phyloP scores from a whole-genome alignment of 176 grass and related monocot genomes.

The Oryza punctata region DNA sequence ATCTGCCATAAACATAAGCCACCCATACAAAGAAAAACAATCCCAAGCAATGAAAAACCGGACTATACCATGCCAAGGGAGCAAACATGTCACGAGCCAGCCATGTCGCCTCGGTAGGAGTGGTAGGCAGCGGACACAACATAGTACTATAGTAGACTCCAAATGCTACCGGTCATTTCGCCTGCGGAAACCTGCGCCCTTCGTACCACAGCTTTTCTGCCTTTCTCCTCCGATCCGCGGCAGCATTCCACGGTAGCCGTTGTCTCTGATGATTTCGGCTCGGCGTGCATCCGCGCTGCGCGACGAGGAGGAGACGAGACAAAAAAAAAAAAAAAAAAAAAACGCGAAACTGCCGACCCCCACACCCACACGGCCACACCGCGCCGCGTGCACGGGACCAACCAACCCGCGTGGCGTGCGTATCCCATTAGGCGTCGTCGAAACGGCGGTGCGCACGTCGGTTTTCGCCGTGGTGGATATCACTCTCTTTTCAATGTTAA shows the following conservation, averaged over 20 bases:
- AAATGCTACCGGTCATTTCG: background rate
- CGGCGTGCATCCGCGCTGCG: background rate
- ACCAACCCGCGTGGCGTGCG: background rate
- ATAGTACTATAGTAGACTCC: background rate
- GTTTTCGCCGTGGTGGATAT: too few species aligned
- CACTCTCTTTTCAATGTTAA: too few species aligned
- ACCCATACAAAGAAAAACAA: background rate
- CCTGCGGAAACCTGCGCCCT: background rate
- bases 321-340: too few species aligned
- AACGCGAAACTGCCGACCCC: background rate
- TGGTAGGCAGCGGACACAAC: too few species aligned
- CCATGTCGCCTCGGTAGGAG: background rate
- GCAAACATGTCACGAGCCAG: background rate
- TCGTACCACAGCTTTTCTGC: background rate
- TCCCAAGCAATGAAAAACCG: too few species aligned
- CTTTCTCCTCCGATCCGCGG: background rate
- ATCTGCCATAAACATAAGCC: background rate
- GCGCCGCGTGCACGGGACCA: background rate
- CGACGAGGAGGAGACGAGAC: background rate
- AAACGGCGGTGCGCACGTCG: too few species aligned
- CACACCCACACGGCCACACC: background rate
- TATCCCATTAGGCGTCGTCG: too few species aligned
- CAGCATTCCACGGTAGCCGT: slow-evolving; percentile 14
- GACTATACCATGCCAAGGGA: background rate
- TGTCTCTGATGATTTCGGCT: background rate